These are phyloP conservation scores for Geotrichum carabidarum DNA, from an alignment of 1,139 yeast genomes.

Conservation along the genomic window DNA sequence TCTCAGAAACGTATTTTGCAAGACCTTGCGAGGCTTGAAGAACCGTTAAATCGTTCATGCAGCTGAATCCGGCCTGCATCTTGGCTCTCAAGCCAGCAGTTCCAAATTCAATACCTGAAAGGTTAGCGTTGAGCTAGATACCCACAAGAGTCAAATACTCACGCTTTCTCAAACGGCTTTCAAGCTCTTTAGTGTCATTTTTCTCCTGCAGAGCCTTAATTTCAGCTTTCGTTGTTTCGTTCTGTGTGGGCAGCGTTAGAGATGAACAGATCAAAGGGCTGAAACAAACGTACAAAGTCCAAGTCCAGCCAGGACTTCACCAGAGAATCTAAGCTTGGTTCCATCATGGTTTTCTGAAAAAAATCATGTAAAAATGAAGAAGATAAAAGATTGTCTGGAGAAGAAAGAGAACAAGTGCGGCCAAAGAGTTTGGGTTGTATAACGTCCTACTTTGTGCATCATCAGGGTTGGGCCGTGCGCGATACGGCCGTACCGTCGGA, in stretches of 20 bases:
- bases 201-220: conserved; percentile 46
- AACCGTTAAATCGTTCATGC: conserved; percentile 87
- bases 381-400: background rate
- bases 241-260: conserved; percentile 28
- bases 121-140: background rate
- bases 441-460: background rate
- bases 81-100: conserved; percentile 85
- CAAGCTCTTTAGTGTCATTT: conserved; percentile 45
- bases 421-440: background rate
- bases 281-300: conserved; percentile 15
- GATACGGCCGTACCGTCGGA: background rate
- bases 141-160: conserved; percentile 14
- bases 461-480: background rate
- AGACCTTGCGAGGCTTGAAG: conserved; percentile 91
- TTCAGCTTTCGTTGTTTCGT: conserved; percentile 53
- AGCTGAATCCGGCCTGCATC: conserved; percentile 86
- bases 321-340: conserved; percentile 3
- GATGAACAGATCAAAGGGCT: background rate
- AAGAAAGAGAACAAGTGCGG: background rate
- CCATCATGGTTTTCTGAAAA: background rate
- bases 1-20: conserved; percentile 52
- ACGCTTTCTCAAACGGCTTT: conserved; percentile 43
- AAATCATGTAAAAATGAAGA: background rate
- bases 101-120: conserved; percentile 70
- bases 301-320: conserved; percentile 16